Base-by-base conservation (phyloP, 2,329 filamentous ascomycete species). In the Cadophora gregata region DNA sequence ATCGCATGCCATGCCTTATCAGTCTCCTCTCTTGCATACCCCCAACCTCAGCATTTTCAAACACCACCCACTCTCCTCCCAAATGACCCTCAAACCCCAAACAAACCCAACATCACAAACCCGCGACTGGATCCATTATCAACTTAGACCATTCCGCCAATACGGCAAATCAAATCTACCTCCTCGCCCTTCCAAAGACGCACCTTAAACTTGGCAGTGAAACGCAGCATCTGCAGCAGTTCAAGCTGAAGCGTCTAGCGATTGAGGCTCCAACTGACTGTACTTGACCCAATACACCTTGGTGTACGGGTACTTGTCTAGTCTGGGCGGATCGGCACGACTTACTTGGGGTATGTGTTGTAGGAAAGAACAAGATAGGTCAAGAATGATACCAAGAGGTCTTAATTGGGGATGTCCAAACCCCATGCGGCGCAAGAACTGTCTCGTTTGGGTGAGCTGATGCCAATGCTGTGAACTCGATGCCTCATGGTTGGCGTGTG, bases 191-290 rank as follows among this genome's bases (percentile, higher is more conserved):
- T 25, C 21, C 53, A 21, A 38, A 36, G 8, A 12, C 53, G 31
- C 53, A 56, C 3, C 7, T 55, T n/a, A 6, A 5, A 24, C 31
- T 56, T 38, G 31, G 53, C 53, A 56, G 19, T 8, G 42, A 8
- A 47, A 47, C 42, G n/a, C 42, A 56, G 14, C 24, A 36, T 16
- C 12, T 2, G 1, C 29, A 56, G 29, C 2, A 12, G 19, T 36
- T 36, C 31, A 56, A 24, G 9, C 19, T 56, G 29, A 56, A 56
- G 53, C 53, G 14, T 14, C 53, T 56, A 33, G 31, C 53, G 31
- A 56, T 56, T 38, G 53, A 33, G 27, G 51, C 27, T 33, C 27
- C 51, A 33, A 33, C 27, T 25, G 31, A 36, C 4, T 21, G 4
- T 21, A 47, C 42, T 21, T 6, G 8, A 24, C 27, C 19, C 21